Base-by-base conservation (phyloP, 345 rosid species). In the Boechera retrofracta region DNA sequence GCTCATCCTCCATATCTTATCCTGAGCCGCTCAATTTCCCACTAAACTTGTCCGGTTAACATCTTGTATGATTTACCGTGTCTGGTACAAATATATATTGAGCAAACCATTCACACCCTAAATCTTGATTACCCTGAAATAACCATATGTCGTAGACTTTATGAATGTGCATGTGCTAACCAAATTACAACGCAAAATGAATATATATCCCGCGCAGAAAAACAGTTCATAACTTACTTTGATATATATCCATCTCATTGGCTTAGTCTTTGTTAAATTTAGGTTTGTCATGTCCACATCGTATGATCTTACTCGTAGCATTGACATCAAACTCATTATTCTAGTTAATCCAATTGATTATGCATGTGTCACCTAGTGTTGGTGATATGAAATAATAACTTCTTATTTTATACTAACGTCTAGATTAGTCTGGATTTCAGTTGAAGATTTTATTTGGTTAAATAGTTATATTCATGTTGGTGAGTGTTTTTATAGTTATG, bases 1-100 rank as follows among this genome's bases (percentile, higher is more conserved):
- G 52, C 65, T 39, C 47, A 41, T 62, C 58, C 10, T 74, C 73
- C 62, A 68, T 75, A n/a, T 58, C 33, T 39, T 59, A 39, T 75
- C 68, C 18, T 41, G 10, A 51, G 36, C 69, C 62, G 62, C 61
- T 29, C 73, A 67, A 12, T 67, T 33, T 38, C 61, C 52, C 16
- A 57, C 67, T 56, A 44, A 32, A 56, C 10, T 55, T 64, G 31
- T 51, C 51, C 10, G 62, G 52, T 51, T 62, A n/a, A 51, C 69
- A 28, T 51, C 31, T 51, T 72, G 38, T 60, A 48, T 45, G 24
- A 41, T 58, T 45, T 33, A 60, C 52, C 4, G 21, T 51, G 42
- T 62, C 29, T 60, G 31, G 52, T n/a, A 48, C 18, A 15, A 49
- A 36, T 26, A 49, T 11, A 15, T 41, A 45, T 5, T 2, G 21